phyloP scores from a whole-genome alignment of 305 asterid genomes.

The Ilex paraguariensis region DNA sequence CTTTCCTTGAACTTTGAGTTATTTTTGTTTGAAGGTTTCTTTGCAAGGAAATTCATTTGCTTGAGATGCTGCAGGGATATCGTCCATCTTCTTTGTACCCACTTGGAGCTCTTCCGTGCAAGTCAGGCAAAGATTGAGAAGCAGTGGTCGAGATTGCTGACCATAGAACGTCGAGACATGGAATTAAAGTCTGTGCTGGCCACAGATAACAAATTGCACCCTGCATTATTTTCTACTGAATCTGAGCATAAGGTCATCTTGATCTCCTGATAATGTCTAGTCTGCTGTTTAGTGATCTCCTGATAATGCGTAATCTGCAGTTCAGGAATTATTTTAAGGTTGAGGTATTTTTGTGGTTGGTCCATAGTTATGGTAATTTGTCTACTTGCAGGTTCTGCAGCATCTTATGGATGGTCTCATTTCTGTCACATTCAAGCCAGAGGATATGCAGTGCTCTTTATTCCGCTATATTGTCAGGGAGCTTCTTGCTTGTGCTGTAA shows the following conservation, averaged over 20 bases:
- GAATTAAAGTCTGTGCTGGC: constrained; percentile 67
- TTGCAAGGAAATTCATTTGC: constrained; percentile 19
- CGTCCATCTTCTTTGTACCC: constrained; percentile 49
- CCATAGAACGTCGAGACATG: constrained; percentile 65
- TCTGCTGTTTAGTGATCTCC: constrained; percentile 1
- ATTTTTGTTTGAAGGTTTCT: constrained; percentile 14
- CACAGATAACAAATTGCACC: constrained; percentile 85
- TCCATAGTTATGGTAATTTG: constrained; percentile 10
- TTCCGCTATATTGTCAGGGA: constrained; percentile 73
- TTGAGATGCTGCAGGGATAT: constrained; percentile 63
- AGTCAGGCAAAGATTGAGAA: constrained; percentile 60
- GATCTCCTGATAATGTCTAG: background rate
- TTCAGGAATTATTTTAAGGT: constrained; percentile 11
- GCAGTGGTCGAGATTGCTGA: constrained; percentile 42
- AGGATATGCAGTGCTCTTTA: constrained; percentile 81
- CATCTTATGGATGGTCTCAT: constrained; percentile 88
- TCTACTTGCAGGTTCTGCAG: constrained; percentile 82
- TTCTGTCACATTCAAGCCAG: constrained; percentile 65
- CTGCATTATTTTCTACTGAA: constrained; percentile 88
- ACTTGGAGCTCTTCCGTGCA: constrained; percentile 81
- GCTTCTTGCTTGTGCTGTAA: constrained; percentile 90
- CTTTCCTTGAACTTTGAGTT: constrained; percentile 10
- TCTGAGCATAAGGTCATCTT: constrained; percentile 89
- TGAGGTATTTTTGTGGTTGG: constrained; percentile 14
- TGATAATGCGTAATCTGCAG: background rate